Evolutionary conservation across 148 eudicot species (phyloP), one percentile per base, ranked within the genome.

Genomic region (Arbutus unedo): DNA sequence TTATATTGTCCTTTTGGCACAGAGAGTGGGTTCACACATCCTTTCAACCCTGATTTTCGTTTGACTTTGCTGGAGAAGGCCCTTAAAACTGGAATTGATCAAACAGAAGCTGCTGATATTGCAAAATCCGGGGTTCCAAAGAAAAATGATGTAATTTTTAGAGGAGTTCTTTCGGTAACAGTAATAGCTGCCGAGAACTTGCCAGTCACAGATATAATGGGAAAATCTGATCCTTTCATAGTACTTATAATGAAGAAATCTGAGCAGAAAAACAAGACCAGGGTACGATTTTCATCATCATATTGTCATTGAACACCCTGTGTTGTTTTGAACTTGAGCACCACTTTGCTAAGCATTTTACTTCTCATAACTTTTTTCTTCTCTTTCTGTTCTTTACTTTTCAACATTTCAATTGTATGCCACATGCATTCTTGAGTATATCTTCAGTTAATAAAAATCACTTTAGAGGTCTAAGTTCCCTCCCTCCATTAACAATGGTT

Each of bases 91-190:
- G 93, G 85, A 60, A 82, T 76, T 43, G 90, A 84, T 19, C 90
- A 60, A 53, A 10, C 80, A 62, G 90, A 89, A 47, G 83, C 83
- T 18, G 78, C 83, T 62, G 88, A 86, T 72, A 84, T 88, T 21
- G 86, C 77, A 82, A 86, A 90, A 82, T 56, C 89, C 73, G 82
- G 85, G 18, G 55, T 72, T 8, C 89, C 83, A 79, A 92, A 66
- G 90, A 92, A 83, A 81, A 90, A 74, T 19, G 91, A 89, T 60
- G 82, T 90, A 73, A 90, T 95, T 81, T 73, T 92, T 13, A 89
- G 98, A 91, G 98, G 98, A 73, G 96, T 95, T 49, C 91, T 94
- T 74, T 91, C 98, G 13, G 93, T 94, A 56, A 94, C 98, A 55
- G 90, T 95, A 3, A 88, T 92, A 79, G 86, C 89, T 13, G 96